Evolutionary conservation across 306 rosid species (phyloP).

Genomic region (Trichosanthes cucumerina): DNA sequence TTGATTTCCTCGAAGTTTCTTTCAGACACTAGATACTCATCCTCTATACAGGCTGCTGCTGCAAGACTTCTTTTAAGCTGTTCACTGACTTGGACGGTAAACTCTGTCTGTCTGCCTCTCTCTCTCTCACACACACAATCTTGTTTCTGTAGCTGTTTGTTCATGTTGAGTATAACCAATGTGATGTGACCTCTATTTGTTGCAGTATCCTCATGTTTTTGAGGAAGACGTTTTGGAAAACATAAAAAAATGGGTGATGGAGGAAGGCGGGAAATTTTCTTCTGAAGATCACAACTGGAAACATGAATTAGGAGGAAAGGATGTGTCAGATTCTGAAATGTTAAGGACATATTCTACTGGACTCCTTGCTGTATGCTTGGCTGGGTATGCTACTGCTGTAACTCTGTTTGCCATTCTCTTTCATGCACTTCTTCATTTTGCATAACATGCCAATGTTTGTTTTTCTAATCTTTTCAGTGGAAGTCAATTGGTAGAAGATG

Average conservation of each 20-base stretch:
- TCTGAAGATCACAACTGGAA: slow-evolving; percentile 48
- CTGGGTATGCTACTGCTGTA: slow-evolving; percentile 36
- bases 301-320: slow-evolving; percentile 39
- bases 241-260: slow-evolving; percentile 72
- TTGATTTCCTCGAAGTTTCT: slow-evolving; percentile 78
- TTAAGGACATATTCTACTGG: slow-evolving; percentile 84
- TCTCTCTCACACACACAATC: background rate
- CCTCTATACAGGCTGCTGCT: slow-evolving; percentile 66
- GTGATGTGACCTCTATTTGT: slow-evolving; percentile 21
- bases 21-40: slow-evolving; percentile 52
- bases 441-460: background rate
- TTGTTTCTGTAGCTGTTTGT: background rate
- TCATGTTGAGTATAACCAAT: background rate
- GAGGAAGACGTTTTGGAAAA: slow-evolving; percentile 70
- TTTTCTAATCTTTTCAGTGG: slow-evolving; percentile 39
- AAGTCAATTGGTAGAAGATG: slow-evolving; percentile 78
- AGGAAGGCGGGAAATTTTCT: slow-evolving; percentile 37
- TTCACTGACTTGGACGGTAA: slow-evolving; percentile 79
- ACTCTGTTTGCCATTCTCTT: background rate
- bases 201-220: slow-evolving; percentile 89
- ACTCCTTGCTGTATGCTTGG: slow-evolving; percentile 75
- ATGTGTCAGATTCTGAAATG: slow-evolving; percentile 76
- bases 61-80: slow-evolving; percentile 67
- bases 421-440: slow-evolving; percentile 8
- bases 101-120: slow-evolving; percentile 7